Evolutionary conservation across 148 eudicot species (phyloP), one percentile per base, ranked within the genome.

Genomic region (Diospyros kaki): DNA sequence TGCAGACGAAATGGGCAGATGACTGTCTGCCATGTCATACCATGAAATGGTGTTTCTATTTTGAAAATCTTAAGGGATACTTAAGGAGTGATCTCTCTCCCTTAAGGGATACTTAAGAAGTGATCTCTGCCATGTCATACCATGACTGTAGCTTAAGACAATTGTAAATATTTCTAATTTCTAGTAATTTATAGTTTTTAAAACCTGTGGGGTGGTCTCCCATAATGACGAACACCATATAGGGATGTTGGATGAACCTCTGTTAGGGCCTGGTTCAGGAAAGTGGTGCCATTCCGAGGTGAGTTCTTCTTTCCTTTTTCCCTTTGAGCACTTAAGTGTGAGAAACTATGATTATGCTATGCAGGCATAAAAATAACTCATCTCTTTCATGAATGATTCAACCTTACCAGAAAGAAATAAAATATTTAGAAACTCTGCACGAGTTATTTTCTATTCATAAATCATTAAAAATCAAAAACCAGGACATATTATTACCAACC

Each of bases 401-500:
- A 4, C 6, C n/a, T 9, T 50, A 41, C 28, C 28, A 28, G 28
- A 1, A n/a, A 68, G 59, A 73, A 67, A 46, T 53, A 64, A 73
- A 68, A 15, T 68, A 56, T 40, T 28, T 10, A 58, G 9, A 60
- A 17, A 7, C 48, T 28, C 52, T 40, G 17, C 10, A n/a, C 38
- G 38, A 51, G 28, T 28, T 28, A 28, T 28, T 28, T 28, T 28
- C 41, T 52, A 46, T 64, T 12, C 50, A 58, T 17, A 61, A 13
- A 40, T 40, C 43, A 77, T 54, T 9, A 15, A 63, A 54, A 28
- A 39, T 66, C 41, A 7, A 50, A 72, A 71, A 44, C 39, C 10
- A 58, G 4, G 66, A 58, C 50, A 17, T 11, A 12, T 10, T 44
- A 64, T 42, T 50, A 79, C 72, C 66, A 75, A 96, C 99, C 99